Percentiles rank a stretch among this genome's conserved stretches.
phyloP scores from a whole-genome alignment of 2,329 filamentous ascomycete species.

The Ophidiomyces ophidiicola region DNA sequence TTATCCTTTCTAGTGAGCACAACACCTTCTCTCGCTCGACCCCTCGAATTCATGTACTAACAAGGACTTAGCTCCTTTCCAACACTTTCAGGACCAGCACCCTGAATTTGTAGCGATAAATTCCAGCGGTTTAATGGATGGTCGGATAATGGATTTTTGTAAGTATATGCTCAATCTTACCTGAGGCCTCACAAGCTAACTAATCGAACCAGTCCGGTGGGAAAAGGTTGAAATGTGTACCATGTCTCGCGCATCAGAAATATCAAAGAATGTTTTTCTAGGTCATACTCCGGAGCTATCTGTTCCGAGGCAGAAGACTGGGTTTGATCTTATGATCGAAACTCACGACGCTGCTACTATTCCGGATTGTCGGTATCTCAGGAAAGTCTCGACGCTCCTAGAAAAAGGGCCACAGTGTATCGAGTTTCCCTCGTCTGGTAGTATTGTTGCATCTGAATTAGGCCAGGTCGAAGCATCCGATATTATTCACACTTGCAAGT shows the following conservation, averaged over 20 bases:
- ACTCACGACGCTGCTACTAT: conserved; percentile 74
- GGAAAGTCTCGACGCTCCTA: conserved; percentile 48
- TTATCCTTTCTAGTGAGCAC: conserved; percentile 51
- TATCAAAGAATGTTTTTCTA: conserved; percentile 78
- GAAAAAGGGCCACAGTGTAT: conserved; percentile 45
- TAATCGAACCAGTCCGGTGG: conserved; percentile 47
- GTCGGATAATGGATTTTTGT: conserved; percentile 73
- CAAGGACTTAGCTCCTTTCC: conserved; percentile 44
- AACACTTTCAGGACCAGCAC: conserved; percentile 57
- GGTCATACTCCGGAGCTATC: conserved; percentile 59
- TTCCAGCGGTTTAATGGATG: conserved; percentile 57
- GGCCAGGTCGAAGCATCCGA: conserved; percentile 72
- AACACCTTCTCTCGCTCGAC: background rate
- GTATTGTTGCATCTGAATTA: conserved; percentile 72
- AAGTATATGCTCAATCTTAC: conserved; percentile 22
- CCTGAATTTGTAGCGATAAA: conserved; percentile 64
- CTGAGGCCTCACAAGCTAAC: no score
- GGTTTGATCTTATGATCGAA: conserved; percentile 75
- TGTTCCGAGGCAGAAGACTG: conserved; percentile 38
- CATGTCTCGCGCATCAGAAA: conserved; percentile 84
- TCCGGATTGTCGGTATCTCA: conserved; percentile 54
- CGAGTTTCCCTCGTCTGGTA: conserved; percentile 91
- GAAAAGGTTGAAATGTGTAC: conserved; percentile 84
- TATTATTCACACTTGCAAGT: conserved; percentile 74
- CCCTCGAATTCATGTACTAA: conserved; percentile 3